Conservation (phyloP, 225 moss, liverwort and hornwort genomes). For the Straminergon stramineum region DNA sequence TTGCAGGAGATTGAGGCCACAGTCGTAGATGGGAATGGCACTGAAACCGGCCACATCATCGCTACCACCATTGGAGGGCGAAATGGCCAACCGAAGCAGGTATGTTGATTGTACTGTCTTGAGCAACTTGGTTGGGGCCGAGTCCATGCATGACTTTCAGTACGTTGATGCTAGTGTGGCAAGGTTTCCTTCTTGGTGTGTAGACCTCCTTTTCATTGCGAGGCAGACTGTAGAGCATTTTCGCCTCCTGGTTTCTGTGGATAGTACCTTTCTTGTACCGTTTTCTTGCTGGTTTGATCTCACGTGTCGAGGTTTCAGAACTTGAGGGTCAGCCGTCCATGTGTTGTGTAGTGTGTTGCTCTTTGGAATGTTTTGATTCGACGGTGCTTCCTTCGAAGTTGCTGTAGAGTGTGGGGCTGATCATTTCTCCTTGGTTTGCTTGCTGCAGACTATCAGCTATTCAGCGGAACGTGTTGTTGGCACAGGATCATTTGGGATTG, state of each 20-base stretch:
- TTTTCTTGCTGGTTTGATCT: background rate
- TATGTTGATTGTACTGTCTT: background rate
- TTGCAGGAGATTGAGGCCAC: slow-evolving; percentile 90
- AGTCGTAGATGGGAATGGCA: slow-evolving; percentile 93
- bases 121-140: background rate
- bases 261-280: too few relatives aligned
- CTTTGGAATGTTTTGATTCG: background rate
- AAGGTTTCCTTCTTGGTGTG: background rate
- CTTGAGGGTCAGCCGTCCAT: too few relatives aligned
- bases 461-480: slow-evolving; percentile 97
- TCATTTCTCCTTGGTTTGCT: background rate
- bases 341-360: background rate
- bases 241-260: background rate
- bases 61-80: slow-evolving; percentile 98
- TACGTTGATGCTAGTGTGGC: background rate
- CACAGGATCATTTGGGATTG: slow-evolving; percentile 94
- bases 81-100: slow-evolving; percentile 99
- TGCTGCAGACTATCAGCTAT: slow-evolving; percentile 90
- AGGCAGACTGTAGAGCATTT: background rate
- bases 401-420: background rate
- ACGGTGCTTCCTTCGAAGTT: background rate
- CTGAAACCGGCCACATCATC: slow-evolving; percentile 96
- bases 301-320: background rate
- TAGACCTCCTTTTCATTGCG: background rate
- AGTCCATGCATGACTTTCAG: background rate